Evolutionary conservation across 805 yeast species (phyloP).

Genomic region (Lipomyces spencermartinsiae): DNA sequence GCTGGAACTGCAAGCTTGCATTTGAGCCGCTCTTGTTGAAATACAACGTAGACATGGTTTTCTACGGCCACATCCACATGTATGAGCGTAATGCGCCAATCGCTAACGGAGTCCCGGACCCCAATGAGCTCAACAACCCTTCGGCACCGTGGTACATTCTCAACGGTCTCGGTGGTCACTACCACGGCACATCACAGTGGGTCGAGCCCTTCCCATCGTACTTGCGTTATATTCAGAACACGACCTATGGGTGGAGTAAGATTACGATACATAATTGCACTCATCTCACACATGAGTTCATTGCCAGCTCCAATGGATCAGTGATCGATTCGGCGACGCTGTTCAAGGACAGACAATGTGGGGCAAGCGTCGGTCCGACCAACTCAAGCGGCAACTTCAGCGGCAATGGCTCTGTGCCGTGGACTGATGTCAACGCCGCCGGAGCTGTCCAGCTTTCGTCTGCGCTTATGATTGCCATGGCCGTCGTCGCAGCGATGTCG

Average conservation of each 20-base stretch:
- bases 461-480: not conserved
- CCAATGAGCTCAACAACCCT: constrained; percentile 44
- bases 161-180: constrained; percentile 46
- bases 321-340: constrained; percentile 43
- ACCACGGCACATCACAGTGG: constrained; percentile 42
- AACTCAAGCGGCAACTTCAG: not conserved
- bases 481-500: not conserved
- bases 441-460: not conserved
- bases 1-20: constrained; percentile 37
- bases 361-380: not conserved
- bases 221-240: constrained; percentile 25
- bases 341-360: constrained; percentile 38
- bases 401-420: not conserved
- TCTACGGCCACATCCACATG: constrained; percentile 36
- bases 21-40: constrained; percentile 35
- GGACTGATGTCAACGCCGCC: not conserved
- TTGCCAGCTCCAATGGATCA: constrained; percentile 41
- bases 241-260: constrained; percentile 43
- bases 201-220: constrained; percentile 24
- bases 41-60: constrained; percentile 33
- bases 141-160: constrained; percentile 45
- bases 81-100: constrained; percentile 36
- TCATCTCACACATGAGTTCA: constrained; percentile 45
- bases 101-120: constrained; percentile 40
- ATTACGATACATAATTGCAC: constrained; percentile 45